A percentile compares a stretch with the other conserved stretches of the same genome.
These are phyloP conservation scores for Herpomyces periplanetae DNA, from an alignment of 2,329 filamentous ascomycete species.

Conservation along the genomic window DNA sequence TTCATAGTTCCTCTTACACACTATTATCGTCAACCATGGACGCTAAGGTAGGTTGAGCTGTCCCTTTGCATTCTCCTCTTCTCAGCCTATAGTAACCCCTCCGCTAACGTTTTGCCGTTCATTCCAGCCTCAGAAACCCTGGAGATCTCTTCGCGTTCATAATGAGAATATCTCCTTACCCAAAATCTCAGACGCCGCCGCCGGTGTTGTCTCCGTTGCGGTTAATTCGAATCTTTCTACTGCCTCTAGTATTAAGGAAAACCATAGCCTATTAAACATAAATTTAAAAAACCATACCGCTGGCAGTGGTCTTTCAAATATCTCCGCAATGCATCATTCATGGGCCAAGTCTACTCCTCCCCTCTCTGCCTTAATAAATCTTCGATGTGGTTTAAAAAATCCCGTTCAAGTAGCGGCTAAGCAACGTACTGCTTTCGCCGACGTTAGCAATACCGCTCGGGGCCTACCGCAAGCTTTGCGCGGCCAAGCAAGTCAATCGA, in stretches of 20 bases:
- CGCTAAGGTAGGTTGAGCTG: no score
- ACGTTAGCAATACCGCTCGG: slow-evolving; percentile 28
- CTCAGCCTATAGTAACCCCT: no score
- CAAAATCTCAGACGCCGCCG: slow-evolving; percentile 8
- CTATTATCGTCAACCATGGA: no score
- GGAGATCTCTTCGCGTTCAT: slow-evolving; percentile 16
- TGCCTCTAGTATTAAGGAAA: no score
- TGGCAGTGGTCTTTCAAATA: no score
- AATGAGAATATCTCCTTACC: slow-evolving; percentile 26
- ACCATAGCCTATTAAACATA: no score
- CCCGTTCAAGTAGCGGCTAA: slow-evolving; percentile 24
- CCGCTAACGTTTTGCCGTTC: slow-evolving; percentile 4
- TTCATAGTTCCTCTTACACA: no score
- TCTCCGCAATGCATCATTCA: slow-evolving; percentile 29
- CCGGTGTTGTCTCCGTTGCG: no score
- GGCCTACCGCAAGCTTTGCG: slow-evolving; percentile 11
- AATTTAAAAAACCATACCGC: no score
- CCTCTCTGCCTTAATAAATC: slow-evolving; percentile 15
- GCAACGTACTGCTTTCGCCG: slow-evolving; percentile 38
- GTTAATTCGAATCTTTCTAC: no score
- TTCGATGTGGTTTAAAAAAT: no score
- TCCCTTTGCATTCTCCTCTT: no score
- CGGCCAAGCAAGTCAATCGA: slow-evolving; percentile 13
- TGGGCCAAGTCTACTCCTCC: slow-evolving; percentile 38
- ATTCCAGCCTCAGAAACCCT: slow-evolving; percentile 24